phyloP scores from a whole-genome alignment of 495 filamentous ascomycete genomes.

The Aspergillus baeticus region DNA sequence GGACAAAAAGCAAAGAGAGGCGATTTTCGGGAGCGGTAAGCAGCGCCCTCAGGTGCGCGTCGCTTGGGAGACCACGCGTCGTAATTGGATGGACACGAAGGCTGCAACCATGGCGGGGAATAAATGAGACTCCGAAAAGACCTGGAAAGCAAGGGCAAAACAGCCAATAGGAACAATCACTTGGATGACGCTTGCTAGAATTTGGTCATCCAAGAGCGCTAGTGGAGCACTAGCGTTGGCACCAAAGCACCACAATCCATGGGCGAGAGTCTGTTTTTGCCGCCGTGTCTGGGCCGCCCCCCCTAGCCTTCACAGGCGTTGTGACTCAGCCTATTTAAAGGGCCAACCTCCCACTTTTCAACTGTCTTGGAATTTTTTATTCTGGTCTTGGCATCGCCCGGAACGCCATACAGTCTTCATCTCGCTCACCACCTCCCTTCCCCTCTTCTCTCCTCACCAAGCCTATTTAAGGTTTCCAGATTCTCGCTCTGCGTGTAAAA shows the following conservation, averaged over 20 bases:
- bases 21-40: conserved; percentile 42
- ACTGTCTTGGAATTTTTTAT: conserved; percentile 32
- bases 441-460: conserved; percentile 20
- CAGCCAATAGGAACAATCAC: conserved; percentile 26
- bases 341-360: conserved; percentile 44
- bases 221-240: conserved; percentile 21
- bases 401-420: conserved; percentile 32
- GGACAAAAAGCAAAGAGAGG: no score
- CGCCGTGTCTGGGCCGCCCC: conserved; percentile 33
- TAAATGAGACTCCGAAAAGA: neutral
- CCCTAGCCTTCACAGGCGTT: conserved; percentile 26
- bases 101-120: neutral
- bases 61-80: conserved; percentile 24
- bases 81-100: conserved; percentile 32
- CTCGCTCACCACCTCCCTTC: conserved; percentile 25
- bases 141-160: conserved; percentile 26
- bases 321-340: conserved; percentile 51
- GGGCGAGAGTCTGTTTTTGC: conserved; percentile 44
- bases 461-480: conserved; percentile 22
- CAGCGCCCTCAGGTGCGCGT: conserved; percentile 26
- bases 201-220: conserved; percentile 28
- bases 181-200: conserved; percentile 19
- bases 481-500: conserved; percentile 18
- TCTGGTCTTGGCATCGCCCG: conserved; percentile 50
- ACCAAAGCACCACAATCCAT: conserved; percentile 35